Conservation (phyloP, 805 yeast genomes). For the Candida tibetensis region DNA sequence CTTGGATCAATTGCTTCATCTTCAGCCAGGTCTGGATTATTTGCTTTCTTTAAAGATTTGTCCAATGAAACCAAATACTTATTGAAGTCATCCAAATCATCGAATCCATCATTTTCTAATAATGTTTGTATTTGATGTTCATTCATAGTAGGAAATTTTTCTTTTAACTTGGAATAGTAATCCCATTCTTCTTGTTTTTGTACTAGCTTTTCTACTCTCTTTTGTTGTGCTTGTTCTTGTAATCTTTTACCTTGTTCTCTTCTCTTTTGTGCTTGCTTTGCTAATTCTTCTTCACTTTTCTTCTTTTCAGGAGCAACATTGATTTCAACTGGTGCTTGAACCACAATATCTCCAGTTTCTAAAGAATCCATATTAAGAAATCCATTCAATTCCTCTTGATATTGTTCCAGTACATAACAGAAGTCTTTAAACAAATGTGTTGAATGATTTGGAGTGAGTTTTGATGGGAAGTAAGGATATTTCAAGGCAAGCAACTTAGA, state of each 20-base stretch:
- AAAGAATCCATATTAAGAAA: slow-evolving; percentile 61
- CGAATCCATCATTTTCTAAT: slow-evolving; percentile 72
- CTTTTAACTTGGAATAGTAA: slow-evolving; percentile 61
- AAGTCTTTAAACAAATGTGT: slow-evolving; percentile 67
- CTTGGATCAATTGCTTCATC: slow-evolving; percentile 45
- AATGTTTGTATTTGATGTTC: slow-evolving; percentile 54
- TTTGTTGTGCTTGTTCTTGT: slow-evolving; percentile 90
- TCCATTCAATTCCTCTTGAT: slow-evolving; percentile 56
- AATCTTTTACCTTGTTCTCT: slow-evolving; percentile 82
- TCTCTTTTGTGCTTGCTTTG: slow-evolving; percentile 71
- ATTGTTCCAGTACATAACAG: slow-evolving; percentile 74
- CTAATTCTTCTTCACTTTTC: slow-evolving; percentile 81
- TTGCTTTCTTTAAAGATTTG: slow-evolving; percentile 70
- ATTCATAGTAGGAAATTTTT: slow-evolving; percentile 47
- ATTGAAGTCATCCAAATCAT: slow-evolving; percentile 66
- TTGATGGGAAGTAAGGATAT: slow-evolving; percentile 88
- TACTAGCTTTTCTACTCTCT: slow-evolving; percentile 71
- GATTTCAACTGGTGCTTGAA: slow-evolving; percentile 75
- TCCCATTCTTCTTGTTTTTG: slow-evolving; percentile 79
- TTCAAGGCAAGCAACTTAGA: slow-evolving; percentile 66
- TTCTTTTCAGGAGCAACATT: slow-evolving; percentile 62
- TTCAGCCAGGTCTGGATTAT: slow-evolving; percentile 44
- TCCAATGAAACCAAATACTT: slow-evolving; percentile 66
- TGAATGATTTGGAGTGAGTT: slow-evolving; percentile 60
- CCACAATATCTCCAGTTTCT: slow-evolving; percentile 65